Conservation (phyloP, 75 land plant species). For the Cunninghamia lanceolata region DNA sequence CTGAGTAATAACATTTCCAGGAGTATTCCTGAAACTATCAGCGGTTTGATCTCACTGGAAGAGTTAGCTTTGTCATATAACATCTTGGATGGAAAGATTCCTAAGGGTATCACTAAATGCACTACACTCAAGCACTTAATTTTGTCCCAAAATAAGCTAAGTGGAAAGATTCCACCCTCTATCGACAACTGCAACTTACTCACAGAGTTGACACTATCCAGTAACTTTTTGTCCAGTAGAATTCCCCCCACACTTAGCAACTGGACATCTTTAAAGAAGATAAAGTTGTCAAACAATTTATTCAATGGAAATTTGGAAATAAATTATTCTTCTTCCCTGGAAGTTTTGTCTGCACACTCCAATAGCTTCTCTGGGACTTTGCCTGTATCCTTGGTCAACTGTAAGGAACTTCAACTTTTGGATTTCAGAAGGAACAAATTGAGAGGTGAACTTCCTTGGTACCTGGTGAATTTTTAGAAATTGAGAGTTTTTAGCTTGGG, state of each 20-base stretch:
- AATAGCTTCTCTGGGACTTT: no score
- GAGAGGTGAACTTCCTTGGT: constrained; percentile 13
- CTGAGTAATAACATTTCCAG: neutral
- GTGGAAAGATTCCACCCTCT: neutral
- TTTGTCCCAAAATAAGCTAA: no score
- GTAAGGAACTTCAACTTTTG: neutral
- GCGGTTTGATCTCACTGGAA: neutral
- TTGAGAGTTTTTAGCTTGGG: constrained; percentile 5
- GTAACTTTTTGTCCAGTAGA: no score
- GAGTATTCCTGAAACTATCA: no score
- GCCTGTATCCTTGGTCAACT: neutral
- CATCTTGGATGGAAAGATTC: neutral
- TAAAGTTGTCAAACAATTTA: no score
- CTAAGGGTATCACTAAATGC: no score
- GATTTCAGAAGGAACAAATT: constrained; percentile 13
- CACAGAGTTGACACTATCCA: no score
- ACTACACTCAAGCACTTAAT: no score
- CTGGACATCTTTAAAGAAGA: no score
- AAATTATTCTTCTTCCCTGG: neutral
- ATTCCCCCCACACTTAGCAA: no score
- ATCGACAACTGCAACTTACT: neutral
- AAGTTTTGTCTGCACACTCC: no score
- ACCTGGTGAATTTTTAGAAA: neutral
- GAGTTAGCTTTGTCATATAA: neutral
- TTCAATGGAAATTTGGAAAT: neutral